phyloP scores from a whole-genome alignment of 2,329 filamentous ascomycete species.

The Epicoccum nigrum region DNA sequence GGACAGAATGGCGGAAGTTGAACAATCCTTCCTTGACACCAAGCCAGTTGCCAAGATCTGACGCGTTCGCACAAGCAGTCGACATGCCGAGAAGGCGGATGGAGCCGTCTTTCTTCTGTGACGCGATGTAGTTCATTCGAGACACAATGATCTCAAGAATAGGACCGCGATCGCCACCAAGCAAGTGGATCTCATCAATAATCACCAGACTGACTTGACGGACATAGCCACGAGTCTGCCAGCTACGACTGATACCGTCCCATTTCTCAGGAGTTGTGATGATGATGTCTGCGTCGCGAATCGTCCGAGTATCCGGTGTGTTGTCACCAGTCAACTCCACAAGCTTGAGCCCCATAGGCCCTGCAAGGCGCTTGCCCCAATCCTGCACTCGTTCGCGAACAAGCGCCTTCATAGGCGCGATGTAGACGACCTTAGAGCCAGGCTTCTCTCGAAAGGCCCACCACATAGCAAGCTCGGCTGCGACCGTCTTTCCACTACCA shows the following conservation, averaged over 20 bases:
- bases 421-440: constrained; percentile 97
- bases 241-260: constrained; percentile 98
- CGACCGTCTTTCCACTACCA: constrained; percentile 96
- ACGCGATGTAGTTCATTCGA: constrained; percentile 98
- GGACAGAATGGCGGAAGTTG: constrained; percentile 97
- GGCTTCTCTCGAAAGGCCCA: constrained; percentile 96
- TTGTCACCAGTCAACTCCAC: constrained; percentile 98
- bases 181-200: constrained; percentile 96
- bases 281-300: constrained; percentile 94
- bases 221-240: constrained; percentile 97
- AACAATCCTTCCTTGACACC: constrained; percentile 94
- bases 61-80: constrained; percentile 94
- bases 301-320: constrained; percentile 94
- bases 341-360: constrained; percentile 83
- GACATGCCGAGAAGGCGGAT: constrained; percentile 98
- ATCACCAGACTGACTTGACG: constrained; percentile 94
- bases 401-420: constrained; percentile 98
- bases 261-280: constrained; percentile 99
- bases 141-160: constrained; percentile 96
- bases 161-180: constrained; percentile 95
- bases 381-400: constrained; percentile 96
- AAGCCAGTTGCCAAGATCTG: constrained; percentile 92
- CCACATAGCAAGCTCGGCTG: constrained; percentile 98
- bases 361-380: constrained; percentile 82
- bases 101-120: constrained; percentile 81